Evolutionary conservation across 768 basidiomycete species (phyloP).

Genomic region (Lactarius psammicola): DNA sequence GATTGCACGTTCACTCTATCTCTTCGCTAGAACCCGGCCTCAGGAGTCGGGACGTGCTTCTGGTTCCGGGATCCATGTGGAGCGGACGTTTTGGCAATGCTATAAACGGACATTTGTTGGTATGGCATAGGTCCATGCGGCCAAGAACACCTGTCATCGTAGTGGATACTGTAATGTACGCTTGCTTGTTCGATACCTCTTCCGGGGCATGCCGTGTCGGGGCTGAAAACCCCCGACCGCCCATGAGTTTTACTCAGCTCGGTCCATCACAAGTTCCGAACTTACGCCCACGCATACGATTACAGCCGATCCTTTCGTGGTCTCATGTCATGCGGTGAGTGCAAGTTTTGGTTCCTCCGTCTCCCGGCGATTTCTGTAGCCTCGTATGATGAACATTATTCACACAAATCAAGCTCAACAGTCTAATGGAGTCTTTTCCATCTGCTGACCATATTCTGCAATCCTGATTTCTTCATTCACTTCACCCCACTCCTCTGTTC

Average conservation of each 20-base stretch:
- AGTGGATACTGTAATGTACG: background rate
- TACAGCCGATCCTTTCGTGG: background rate
- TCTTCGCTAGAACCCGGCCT: background rate
- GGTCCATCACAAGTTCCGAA: background rate
- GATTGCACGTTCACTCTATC: background rate
- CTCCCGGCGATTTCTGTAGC: background rate
- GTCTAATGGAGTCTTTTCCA: constrained; percentile 44
- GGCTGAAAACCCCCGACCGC: background rate
- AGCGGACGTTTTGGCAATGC: background rate
- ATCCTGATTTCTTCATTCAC: constrained; percentile 38
- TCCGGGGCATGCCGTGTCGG: background rate
- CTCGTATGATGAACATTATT: constrained; percentile 39
- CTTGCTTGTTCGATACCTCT: background rate
- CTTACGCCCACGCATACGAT: background rate
- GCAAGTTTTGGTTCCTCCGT: background rate
- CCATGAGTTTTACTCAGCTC: background rate
- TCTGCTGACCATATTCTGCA: constrained; percentile 45
- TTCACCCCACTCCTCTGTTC: background rate
- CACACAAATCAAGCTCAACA: constrained; percentile 50
- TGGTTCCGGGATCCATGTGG: background rate
- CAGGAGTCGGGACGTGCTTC: background rate
- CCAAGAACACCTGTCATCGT: background rate
- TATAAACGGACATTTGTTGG: background rate
- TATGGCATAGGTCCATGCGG: background rate
- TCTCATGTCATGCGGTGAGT: background rate